Base-by-base conservation (phyloP, 768 basidiomycete species). In the Pulveroboletus frians region DNA sequence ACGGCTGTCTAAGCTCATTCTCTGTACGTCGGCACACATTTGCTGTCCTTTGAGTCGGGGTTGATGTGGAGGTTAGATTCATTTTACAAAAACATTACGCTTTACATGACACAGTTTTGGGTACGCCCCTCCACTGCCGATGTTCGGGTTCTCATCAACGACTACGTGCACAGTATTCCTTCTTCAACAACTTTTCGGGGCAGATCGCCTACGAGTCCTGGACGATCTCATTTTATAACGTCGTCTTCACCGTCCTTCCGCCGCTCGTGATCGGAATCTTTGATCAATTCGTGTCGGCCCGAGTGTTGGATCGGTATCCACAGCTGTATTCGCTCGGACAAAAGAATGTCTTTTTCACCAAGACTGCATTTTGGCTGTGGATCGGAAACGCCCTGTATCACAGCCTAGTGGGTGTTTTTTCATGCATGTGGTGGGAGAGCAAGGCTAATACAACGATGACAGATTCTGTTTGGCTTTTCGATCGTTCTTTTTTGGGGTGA, bases 91-190 rank as follows among this genome's bases (percentile, higher is more conserved):
- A 99, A 99, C 68, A 97, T 98, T 54, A 86, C 87, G 27, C 76
- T 99, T 14, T 98, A 98, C 68, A 92, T 99, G 91, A 96, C 93
- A 20, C 91, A 95, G 54, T 98, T 98, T 68, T 98, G 94, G 93
- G 94, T 93, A 68, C 20, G 78, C 53, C 18, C 9, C 7, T 13
- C 7, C 29, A 4, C 14, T 31, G 3, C 10, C 5, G 15, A 14
- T n/a, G 17, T 6, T 30, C 21, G n/a, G 20, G n/a, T 38, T 36
- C 2, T 2, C 11, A 18, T 50, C 57, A 44, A 60, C 38, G 10
- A 4, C 15, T 4, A 7, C 10, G 23, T 13, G 11, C 32, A n/a
- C 43, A 97, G 95, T 99, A 83, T 69, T 96, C 96, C 9, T 95
- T 97, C 76, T 91, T 94, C 80, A 99, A 98, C 76, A 96, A 95